phyloP scores from a whole-genome alignment of 257 asterid genomes.

The Anisodus tanguticus region DNA sequence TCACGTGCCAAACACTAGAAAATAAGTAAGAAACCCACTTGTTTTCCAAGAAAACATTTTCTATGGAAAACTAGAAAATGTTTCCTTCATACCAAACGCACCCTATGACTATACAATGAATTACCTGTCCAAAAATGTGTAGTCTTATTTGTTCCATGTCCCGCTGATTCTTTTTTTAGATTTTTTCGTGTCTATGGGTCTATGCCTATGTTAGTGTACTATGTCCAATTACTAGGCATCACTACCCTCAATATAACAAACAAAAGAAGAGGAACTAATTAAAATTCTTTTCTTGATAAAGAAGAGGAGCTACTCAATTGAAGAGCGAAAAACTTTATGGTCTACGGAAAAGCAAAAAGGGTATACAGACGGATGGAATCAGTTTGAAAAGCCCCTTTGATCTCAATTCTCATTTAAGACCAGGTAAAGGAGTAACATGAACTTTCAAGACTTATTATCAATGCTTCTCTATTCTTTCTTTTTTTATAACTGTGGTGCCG shows the following conservation, averaged over 20 bases:
- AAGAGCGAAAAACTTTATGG: neutral
- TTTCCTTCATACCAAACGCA: too few relatives aligned
- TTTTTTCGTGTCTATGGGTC: neutral
- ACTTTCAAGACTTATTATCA: neutral
- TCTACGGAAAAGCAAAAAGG: neutral
- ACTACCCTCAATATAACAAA: neutral
- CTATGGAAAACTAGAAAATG: too few relatives aligned
- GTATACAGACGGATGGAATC: neutral
- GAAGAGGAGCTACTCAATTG: neutral
- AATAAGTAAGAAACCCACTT: too few relatives aligned
- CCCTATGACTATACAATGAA: neutral
- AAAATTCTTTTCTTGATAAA: neutral
- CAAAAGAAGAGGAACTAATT: neutral
- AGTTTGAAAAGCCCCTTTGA: neutral
- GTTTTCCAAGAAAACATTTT: too few relatives aligned
- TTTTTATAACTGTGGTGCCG: too few relatives aligned
- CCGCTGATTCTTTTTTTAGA: neutral
- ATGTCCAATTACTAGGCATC: constrained; percentile 18
- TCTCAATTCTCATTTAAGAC: neutral
- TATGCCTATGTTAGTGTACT: neutral
- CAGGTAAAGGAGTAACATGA: neutral
- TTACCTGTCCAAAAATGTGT: neutral
- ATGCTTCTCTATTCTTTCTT: neutral
- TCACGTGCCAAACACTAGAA: too few relatives aligned
- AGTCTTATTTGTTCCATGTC: constrained; percentile 15